phyloP scores from a whole-genome alignment of 768 basidiomycete genomes.

The Lactarius vividus region DNA sequence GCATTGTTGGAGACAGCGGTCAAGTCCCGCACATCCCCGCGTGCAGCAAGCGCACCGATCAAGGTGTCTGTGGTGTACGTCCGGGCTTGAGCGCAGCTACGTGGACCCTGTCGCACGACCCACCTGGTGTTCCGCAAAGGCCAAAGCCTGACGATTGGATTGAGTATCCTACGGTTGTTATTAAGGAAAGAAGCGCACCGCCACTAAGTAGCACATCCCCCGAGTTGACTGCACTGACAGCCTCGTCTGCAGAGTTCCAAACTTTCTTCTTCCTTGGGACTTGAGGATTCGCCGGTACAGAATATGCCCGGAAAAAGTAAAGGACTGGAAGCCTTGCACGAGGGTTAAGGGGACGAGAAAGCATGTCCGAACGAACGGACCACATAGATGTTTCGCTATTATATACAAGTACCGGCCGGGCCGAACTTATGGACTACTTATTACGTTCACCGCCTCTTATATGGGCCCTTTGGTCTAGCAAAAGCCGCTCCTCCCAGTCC shows the following conservation, averaged over 20 bases:
- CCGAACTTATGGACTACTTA: background rate
- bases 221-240: slow-evolving; percentile 77
- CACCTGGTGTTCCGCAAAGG: slow-evolving; percentile 83
- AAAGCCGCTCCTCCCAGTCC: slow-evolving; percentile 49
- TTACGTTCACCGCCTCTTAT: slow-evolving; percentile 42
- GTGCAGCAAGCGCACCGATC: slow-evolving; percentile 69
- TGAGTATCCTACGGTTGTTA: slow-evolving; percentile 3
- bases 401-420: background rate
- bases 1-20: slow-evolving; percentile 91
- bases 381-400: background rate
- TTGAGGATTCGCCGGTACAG: slow-evolving; percentile 28
- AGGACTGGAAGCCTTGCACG: slow-evolving; percentile 4
- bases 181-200: slow-evolving; percentile 47
- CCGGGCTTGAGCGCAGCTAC: slow-evolving; percentile 9
- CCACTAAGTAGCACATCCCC: slow-evolving; percentile 78
- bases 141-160: slow-evolving; percentile 65
- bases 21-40: slow-evolving; percentile 69
- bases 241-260: slow-evolving; percentile 81
- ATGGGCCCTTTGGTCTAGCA: slow-evolving; percentile 68
- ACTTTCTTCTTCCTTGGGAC: slow-evolving; percentile 54
- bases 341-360: slow-evolving; percentile 2
- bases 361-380: slow-evolving; percentile 1
- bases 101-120: slow-evolving; percentile 16
- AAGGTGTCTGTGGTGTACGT: slow-evolving; percentile 62
- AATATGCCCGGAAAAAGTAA: slow-evolving; percentile 18